These are phyloP conservation scores for Elongisporangium undulatum DNA, from an alignment of 352 stramenopile species.

Conservation along the genomic window DNA sequence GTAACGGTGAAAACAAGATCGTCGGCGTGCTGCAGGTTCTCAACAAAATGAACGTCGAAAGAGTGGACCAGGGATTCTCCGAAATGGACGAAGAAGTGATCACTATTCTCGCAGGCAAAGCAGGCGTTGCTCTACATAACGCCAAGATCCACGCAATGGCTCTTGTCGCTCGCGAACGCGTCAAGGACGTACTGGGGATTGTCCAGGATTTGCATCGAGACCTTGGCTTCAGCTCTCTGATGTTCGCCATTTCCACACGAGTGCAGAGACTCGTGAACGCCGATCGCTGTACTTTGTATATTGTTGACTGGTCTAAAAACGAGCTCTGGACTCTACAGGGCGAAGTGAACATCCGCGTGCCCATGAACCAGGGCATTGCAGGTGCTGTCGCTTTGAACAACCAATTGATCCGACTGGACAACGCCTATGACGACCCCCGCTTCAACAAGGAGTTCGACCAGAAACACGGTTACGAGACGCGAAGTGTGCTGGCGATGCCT, in stretches of 20 bases:
- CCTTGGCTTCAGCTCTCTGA: slow-evolving; percentile 86
- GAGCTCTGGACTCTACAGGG: slow-evolving; percentile 90
- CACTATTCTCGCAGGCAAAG: slow-evolving; percentile 78
- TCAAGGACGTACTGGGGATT: slow-evolving; percentile 84
- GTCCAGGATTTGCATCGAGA: slow-evolving; percentile 90
- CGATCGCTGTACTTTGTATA: slow-evolving; percentile 91
- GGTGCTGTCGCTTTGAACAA: slow-evolving; percentile 71
- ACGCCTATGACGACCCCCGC: slow-evolving; percentile 83
- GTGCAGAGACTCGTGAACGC: slow-evolving; percentile 86
- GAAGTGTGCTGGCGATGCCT: slow-evolving; percentile 85
- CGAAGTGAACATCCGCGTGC: slow-evolving; percentile 86
- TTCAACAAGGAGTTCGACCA: slow-evolving; percentile 91
- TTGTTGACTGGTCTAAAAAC: slow-evolving; percentile 85
- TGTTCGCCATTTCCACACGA: slow-evolving; percentile 90
- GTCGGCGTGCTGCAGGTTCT: slow-evolving; percentile 90
- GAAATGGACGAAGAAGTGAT: slow-evolving; percentile 88
- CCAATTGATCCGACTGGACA: slow-evolving; percentile 70
- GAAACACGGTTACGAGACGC: slow-evolving; percentile 83
- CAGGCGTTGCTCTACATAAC: slow-evolving; percentile 85
- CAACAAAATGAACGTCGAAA: slow-evolving; percentile 68
- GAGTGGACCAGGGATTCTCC: slow-evolving; percentile 67
- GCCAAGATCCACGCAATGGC: slow-evolving; percentile 65
- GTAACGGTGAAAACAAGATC: slow-evolving; percentile 68
- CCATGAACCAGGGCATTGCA: slow-evolving; percentile 82
- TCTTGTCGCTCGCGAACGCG: slow-evolving; percentile 44